A percentile compares a stretch with the other conserved stretches of the same genome.
Conservation (phyloP, 106 monocot genomes). For the Ottelia alismoides region DNA sequence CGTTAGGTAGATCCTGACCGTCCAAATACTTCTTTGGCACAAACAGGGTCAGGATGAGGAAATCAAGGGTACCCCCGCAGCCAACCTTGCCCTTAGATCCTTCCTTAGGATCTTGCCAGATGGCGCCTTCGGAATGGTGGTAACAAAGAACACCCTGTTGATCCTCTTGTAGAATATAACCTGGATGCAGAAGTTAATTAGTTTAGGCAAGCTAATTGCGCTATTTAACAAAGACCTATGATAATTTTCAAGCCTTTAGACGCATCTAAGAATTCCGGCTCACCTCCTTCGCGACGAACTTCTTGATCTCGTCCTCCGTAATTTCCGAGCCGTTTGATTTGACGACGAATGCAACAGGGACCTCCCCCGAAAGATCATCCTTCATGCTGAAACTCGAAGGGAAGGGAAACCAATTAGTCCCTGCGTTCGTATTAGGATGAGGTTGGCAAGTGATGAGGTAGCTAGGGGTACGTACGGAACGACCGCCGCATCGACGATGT, state of each 20-base stretch:
- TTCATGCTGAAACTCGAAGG: conserved; percentile 11
- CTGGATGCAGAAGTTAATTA: too few relatives aligned
- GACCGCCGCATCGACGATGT: conserved; percentile 23
- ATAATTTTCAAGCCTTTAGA: too few relatives aligned
- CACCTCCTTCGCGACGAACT: conserved; percentile 43
- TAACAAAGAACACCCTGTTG: conserved; percentile 33
- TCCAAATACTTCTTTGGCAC: too few relatives aligned
- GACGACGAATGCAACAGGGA: conserved; percentile 26
- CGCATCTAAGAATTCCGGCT: too few relatives aligned
- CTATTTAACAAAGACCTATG: too few relatives aligned
- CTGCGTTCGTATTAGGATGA: not conserved
- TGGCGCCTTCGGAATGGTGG: conserved; percentile 45
- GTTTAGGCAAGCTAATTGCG: too few relatives aligned
- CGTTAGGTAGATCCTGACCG: too few relatives aligned
- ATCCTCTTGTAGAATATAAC: conserved; percentile 68
- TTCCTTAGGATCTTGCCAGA: conserved; percentile 70
- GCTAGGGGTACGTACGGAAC: conserved; percentile 10
- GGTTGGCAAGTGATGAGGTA: too few relatives aligned
- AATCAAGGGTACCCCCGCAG: too few relatives aligned
- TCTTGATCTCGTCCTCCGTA: conserved; percentile 60
- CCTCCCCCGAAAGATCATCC: conserved; percentile 17
- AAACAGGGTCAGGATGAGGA: too few relatives aligned
- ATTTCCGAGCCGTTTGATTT: conserved; percentile 4
- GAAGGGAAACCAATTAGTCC: not conserved
- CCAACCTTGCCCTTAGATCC: conserved; percentile 36